Evolutionary conservation across 345 rosid genomes (phyloP).

Genomic region (Cochlearia excelsa): DNA sequence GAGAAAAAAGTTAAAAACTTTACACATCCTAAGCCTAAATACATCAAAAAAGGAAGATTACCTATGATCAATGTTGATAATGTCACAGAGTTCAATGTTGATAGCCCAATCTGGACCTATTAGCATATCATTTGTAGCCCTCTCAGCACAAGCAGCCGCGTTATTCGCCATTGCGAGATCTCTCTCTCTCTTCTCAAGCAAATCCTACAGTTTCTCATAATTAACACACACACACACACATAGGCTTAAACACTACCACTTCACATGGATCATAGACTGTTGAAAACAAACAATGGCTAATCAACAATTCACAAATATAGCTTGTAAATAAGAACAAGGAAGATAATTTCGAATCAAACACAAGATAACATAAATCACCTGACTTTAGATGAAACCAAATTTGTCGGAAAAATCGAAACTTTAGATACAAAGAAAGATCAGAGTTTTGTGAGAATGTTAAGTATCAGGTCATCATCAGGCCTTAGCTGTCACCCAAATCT

Average conservation of each 20-base stretch:
- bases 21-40: constrained; percentile 1
- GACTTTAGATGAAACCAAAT: constrained; percentile 4
- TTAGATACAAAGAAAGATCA: constrained; percentile 11
- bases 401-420: constrained; percentile 9
- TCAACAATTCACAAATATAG: constrained; percentile 9
- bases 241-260: too few species aligned
- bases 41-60: constrained; percentile 15
- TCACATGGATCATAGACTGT: neutral
- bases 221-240: neutral
- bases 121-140: constrained; percentile 79
- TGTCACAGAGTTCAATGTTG: constrained; percentile 86
- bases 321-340: constrained; percentile 4
- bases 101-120: constrained; percentile 94
- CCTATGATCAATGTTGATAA: constrained; percentile 86
- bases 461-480: too few species aligned
- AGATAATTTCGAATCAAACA: constrained; percentile 2
- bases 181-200: constrained; percentile 32
- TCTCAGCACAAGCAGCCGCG: constrained; percentile 75
- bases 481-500: too few species aligned
- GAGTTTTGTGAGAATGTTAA: constrained; percentile 2
- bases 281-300: constrained; percentile 13
- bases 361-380: neutral
- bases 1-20: constrained; percentile 12
- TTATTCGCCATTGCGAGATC: constrained; percentile 46
- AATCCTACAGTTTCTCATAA: constrained; percentile 23